Percentiles rank a stretch among this genome's conserved stretches.
Conservation (phyloP, 75 land plant species). For the Picea sitchensis region DNA sequence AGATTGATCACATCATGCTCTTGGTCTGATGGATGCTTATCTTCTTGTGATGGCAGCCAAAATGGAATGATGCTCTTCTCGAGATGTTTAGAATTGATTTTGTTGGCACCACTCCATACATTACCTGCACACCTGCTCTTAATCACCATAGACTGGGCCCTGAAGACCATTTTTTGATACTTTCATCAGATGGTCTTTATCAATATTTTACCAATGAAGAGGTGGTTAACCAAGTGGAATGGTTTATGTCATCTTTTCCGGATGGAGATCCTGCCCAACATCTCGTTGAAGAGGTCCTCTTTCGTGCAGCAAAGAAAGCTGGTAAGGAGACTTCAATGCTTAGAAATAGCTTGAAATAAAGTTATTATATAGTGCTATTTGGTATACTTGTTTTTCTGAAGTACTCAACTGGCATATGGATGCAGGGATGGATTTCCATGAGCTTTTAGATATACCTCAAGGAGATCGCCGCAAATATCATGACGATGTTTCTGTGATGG, state of each 20-base stretch:
- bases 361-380: not conserved
- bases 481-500: conserved; percentile 95
- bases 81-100: conserved; percentile 94
- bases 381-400: too few species aligned
- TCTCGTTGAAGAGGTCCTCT: conserved; percentile 93
- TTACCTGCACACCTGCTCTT: conserved; percentile 76
- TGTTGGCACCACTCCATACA: conserved; percentile 77
- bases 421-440: conserved; percentile 96
- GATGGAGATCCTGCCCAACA: conserved; percentile 99
- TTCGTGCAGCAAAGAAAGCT: conserved; percentile 96
- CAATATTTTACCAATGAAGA: conserved; percentile 98
- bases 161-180: conserved; percentile 81
- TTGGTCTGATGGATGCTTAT: conserved; percentile 9
- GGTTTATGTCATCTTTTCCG: conserved; percentile 73
- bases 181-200: conserved; percentile 97
- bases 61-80: conserved; percentile 92
- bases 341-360: not conserved
- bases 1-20: not conserved
- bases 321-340: conserved; percentile 36
- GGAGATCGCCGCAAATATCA: conserved; percentile 93
- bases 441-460: conserved; percentile 94
- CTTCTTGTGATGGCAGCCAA: conserved; percentile 62
- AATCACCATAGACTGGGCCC: conserved; percentile 84
- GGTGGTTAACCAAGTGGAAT: conserved; percentile 91
- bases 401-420: conserved; percentile 7